phyloP scores from a whole-genome alignment of 1,139 yeast species.

The Sugiyamaella pinicola region DNA sequence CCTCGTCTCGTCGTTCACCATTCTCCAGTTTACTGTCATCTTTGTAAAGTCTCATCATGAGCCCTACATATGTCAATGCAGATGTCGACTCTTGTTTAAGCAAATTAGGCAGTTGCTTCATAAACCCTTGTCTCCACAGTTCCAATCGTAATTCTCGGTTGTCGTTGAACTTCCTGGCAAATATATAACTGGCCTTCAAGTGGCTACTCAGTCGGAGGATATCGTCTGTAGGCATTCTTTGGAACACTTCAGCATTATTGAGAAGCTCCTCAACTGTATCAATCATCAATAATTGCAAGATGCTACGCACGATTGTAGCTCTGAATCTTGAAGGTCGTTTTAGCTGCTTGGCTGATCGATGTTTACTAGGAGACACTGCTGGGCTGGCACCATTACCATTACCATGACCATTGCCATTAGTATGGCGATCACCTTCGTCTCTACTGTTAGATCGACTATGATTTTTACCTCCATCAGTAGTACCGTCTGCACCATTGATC shows the following conservation, averaged over 20 bases:
- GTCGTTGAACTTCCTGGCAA: constrained; percentile 85
- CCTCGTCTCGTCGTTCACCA: constrained; percentile 44
- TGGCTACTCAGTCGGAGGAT: constrained; percentile 61
- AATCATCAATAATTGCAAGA: constrained; percentile 83
- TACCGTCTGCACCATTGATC: constrained; percentile 13
- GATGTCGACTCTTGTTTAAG: constrained; percentile 90
- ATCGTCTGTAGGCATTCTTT: constrained; percentile 64
- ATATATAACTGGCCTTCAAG: constrained; percentile 69
- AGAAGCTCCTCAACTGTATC: constrained; percentile 82
- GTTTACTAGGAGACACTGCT: constrained; percentile 5
- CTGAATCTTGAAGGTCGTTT: constrained; percentile 51
- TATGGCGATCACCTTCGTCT: neutral
- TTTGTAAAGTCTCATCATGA: constrained; percentile 78
- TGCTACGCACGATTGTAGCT: constrained; percentile 87
- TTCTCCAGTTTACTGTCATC: constrained; percentile 51
- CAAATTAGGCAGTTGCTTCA: constrained; percentile 88
- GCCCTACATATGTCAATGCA: constrained; percentile 81
- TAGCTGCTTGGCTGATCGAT: neutral
- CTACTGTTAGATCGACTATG: constrained; percentile 5
- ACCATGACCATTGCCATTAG: neutral
- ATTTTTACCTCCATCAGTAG: no score
- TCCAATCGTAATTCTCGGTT: constrained; percentile 84
- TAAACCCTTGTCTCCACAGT: constrained; percentile 88
- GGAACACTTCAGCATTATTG: constrained; percentile 66
- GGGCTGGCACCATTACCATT: constrained; percentile 2